Conservation (phyloP, 116 monocot genomes). For the Dioscorea cayenensis region DNA sequence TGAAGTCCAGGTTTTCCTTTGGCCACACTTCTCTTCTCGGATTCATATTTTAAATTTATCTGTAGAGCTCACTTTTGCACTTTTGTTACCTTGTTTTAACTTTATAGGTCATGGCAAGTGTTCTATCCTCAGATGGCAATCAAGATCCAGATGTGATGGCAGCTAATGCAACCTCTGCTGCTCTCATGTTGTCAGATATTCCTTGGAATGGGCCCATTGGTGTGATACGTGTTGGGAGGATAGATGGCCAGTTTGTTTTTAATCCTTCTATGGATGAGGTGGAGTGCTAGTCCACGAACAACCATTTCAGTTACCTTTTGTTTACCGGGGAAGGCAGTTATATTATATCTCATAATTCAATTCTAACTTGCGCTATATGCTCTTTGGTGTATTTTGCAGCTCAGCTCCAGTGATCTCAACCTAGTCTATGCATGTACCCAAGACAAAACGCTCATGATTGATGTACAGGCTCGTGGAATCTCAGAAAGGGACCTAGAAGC, state of each 20-base stretch:
- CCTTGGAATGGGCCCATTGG: conserved; percentile 98
- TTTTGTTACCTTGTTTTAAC: conserved; percentile 5
- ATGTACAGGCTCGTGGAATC: conserved; percentile 95
- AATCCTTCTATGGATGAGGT: conserved; percentile 93
- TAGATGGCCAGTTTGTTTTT: conserved; percentile 81
- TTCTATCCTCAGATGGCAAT: conserved; percentile 89
- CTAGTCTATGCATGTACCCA: conserved; percentile 94
- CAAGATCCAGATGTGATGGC: conserved; percentile 99
- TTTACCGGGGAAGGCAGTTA: not conserved
- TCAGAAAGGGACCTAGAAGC: conserved; percentile 84
- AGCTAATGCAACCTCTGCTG: conserved; percentile 97
- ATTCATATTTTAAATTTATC: not conserved
- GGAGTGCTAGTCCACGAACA: no score
- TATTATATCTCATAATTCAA: not conserved
- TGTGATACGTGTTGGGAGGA: conserved; percentile 89
- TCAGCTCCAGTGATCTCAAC: conserved; percentile 91
- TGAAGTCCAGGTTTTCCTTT: conserved; percentile 75
- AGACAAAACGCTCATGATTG: conserved; percentile 96
- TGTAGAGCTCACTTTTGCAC: not conserved
- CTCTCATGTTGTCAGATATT: conserved; percentile 96
- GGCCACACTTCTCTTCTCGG: not conserved
- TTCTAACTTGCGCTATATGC: not conserved
- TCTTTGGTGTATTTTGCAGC: conserved; percentile 32
- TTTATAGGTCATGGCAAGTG: conserved; percentile 66
- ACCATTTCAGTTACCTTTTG: no score